Evolutionary conservation across 148 eudicot genomes (phyloP).

Genomic region (Arbutus unedo): DNA sequence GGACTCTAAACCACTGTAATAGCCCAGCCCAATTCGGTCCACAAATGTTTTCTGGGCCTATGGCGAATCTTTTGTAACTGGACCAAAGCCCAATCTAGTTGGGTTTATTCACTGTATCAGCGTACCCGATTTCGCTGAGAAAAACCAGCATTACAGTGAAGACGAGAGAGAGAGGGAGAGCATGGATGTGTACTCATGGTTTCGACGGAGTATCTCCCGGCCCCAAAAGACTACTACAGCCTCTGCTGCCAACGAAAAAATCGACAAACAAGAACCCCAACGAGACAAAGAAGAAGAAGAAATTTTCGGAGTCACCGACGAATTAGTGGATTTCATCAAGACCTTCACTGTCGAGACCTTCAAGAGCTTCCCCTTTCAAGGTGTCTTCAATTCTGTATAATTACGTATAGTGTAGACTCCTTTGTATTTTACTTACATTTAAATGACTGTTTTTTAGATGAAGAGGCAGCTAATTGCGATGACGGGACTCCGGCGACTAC

Average conservation of each 20-base stretch:
- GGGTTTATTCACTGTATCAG: background rate
- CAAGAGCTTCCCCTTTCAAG: conserved; percentile 60
- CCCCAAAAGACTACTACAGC: conserved; percentile 26
- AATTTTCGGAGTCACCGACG: conserved; percentile 54
- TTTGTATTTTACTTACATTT: background rate
- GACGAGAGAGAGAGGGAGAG: background rate
- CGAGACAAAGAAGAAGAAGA: conserved; percentile 29
- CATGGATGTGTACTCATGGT: conserved; percentile 63
- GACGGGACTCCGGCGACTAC: conserved; percentile 31
- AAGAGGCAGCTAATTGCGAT: conserved; percentile 29
- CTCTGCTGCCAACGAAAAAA: background rate
- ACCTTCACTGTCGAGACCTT: conserved; percentile 71
- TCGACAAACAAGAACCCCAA: conserved; percentile 5
- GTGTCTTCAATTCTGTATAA: conserved; percentile 22
- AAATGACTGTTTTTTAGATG: conserved; percentile 35
- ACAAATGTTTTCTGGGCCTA: background rate
- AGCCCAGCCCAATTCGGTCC: background rate
- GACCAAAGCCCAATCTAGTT: background rate
- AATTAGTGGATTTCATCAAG: conserved; percentile 60
- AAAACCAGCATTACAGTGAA: background rate
- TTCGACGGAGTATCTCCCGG: conserved; percentile 47
- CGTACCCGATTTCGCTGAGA: background rate
- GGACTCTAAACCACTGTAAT: background rate
- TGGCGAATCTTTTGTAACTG: background rate
- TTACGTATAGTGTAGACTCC: background rate